phyloP scores from a whole-genome alignment of 345 rosid genomes.

The Rhodomyrtus tomentosa region DNA sequence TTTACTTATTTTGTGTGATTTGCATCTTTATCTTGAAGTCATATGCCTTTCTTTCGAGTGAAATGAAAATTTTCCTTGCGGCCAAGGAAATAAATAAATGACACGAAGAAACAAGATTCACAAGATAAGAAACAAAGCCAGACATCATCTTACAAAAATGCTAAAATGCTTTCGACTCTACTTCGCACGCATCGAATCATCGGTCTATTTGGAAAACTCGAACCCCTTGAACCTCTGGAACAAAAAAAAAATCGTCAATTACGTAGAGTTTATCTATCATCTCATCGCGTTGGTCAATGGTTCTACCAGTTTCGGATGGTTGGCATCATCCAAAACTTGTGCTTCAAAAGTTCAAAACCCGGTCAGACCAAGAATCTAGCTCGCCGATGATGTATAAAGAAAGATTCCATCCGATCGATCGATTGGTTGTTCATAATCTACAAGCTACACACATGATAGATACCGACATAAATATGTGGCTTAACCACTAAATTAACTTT shows the following conservation, averaged over 20 bases:
- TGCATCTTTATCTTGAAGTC: too few species aligned
- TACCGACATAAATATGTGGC: too few species aligned
- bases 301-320: neutral
- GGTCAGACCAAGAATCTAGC: neutral
- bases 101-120: neutral
- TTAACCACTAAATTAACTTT: too few species aligned
- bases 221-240: neutral
- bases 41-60: too few species aligned
- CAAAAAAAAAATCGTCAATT: neutral
- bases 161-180: neutral
- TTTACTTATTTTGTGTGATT: too few species aligned
- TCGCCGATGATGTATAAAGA: neutral
- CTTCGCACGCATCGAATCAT: neutral
- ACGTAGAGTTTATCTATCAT: neutral
- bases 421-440: neutral
- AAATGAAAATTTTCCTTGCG: too few species aligned
- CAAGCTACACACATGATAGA: neutral
- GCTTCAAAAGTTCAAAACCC: too few species aligned
- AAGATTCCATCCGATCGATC: too few species aligned
- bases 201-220: neutral
- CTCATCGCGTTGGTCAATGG: neutral
- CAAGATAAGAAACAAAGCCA: neutral
- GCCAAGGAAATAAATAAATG: neutral
- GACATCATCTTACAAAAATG: neutral
- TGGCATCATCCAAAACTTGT: neutral